Evolutionary conservation across 1,139 yeast genomes (phyloP), one percentile per base, ranked within the genome.

Genomic region (Kodamaea sp.): DNA sequence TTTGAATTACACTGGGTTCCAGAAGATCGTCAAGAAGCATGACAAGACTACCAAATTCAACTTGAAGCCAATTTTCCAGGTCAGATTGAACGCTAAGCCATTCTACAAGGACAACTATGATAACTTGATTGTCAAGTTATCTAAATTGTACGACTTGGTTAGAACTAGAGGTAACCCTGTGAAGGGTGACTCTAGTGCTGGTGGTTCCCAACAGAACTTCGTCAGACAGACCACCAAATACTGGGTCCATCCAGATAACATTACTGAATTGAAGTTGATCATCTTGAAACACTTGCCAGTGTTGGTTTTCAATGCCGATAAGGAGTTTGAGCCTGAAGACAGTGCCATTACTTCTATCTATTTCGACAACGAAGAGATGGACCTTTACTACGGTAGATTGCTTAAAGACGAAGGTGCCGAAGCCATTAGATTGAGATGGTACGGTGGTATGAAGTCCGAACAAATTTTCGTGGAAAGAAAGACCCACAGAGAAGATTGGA

Each of bases 401-500:
- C 80, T 94, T 59, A 92, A 92, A 63, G 95, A 88, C 48, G 99
- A 92, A 70, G 98, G 98, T 59, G 98, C 98, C 7, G 98, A 92
- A 64, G 98, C 98, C 15, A 89, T 92, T 50, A 83, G 98, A 67
- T 73, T 92, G 57, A 82, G 98, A 70, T 92, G 98, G 98, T 92
- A 92, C 58, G 98, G 98, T 56, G 97, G 96, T 35, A 90, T 92
- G 98, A 75, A 78, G 40, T 77, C 92, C 4, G 96, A 90, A 48
- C 87, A 86, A 34, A 88, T 92, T 38, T 92, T 92, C 48, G 96
- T 92, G 23, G 98, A 92, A 65, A 80, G 98, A 62, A 92, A 92
- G 63, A 92, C 98, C 10, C 98, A 92, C 58, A 79, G 98, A 62
- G 98, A 92, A 63, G 98, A 92, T 66, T 92, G 98, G 98, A 92